phyloP scores from a whole-genome alignment of 139 green algal species.

The Haematococcus lacustris region DNA sequence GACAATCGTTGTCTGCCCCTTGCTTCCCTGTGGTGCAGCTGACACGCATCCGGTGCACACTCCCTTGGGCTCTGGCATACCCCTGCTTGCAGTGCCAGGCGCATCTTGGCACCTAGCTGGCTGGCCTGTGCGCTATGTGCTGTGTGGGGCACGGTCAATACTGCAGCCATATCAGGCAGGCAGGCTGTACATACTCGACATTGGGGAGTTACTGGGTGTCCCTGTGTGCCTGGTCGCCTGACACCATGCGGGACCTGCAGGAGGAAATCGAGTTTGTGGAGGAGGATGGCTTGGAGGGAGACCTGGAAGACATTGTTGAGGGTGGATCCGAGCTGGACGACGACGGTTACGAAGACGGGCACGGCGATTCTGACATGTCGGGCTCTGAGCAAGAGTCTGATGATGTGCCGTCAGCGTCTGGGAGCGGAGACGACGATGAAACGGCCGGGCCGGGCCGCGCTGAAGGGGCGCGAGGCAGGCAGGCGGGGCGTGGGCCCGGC shows the following conservation, averaged over 20 bases:
- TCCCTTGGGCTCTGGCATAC: neutral
- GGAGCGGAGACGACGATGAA: conserved; percentile 9
- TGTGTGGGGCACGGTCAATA: neutral
- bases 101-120: neutral
- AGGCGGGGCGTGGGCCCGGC: neutral
- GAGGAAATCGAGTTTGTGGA: conserved; percentile 68
- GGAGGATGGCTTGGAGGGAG: conserved; percentile 34
- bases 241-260: conserved; percentile 15
- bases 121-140: neutral
- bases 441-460: neutral
- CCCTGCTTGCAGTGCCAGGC: neutral
- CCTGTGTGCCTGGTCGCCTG: neutral
- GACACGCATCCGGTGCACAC: neutral
- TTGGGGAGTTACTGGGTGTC: neutral
- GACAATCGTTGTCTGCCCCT: too few species aligned
- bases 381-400: conserved; percentile 26
- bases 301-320: conserved; percentile 30
- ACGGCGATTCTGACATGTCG: conserved; percentile 25
- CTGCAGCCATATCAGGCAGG: conserved; percentile 3
- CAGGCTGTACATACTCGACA: neutral
- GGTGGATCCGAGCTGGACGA: conserved; percentile 13
- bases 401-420: conserved; percentile 22
- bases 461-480: neutral
- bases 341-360: conserved; percentile 33
- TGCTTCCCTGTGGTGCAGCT: too few species aligned